Conservation (phyloP, 1,284 basidiomycete genomes). For the Cryptococcus amylolentus region DNA sequence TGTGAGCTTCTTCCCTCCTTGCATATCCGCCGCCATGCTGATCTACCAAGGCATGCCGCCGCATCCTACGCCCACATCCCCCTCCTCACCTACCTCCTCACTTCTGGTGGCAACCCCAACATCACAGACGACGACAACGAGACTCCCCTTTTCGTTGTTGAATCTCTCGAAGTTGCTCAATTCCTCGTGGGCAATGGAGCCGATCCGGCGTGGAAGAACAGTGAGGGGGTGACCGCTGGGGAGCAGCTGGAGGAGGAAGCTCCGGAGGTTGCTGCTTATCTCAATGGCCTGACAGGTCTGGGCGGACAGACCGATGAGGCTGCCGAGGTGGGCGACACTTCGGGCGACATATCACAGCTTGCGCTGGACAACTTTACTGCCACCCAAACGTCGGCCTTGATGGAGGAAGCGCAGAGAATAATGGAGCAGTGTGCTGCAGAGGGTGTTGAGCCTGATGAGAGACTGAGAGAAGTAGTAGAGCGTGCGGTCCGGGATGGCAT, state of each 20-base stretch:
- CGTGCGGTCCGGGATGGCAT: constrained; percentile 40
- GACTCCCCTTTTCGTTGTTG: constrained; percentile 86
- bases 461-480: constrained; percentile 42
- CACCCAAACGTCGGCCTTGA: constrained; percentile 63
- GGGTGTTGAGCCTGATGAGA: constrained; percentile 43
- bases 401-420: constrained; percentile 62
- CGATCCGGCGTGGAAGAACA: constrained; percentile 60
- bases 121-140: constrained; percentile 81
- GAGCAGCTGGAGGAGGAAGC: constrained; percentile 72
- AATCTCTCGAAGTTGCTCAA: constrained; percentile 70
- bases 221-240: constrained; percentile 72
- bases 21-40: not conserved
- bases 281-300: constrained; percentile 56
- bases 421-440: constrained; percentile 43
- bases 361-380: constrained; percentile 66
- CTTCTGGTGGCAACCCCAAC: constrained; percentile 80
- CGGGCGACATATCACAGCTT: constrained; percentile 58
- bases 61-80: constrained; percentile 81
- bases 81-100: constrained; percentile 72
- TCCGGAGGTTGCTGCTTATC: constrained; percentile 68
- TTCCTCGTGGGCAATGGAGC: constrained; percentile 82
- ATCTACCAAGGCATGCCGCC: constrained; percentile 73
- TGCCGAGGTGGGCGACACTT: not conserved
- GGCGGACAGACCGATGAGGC: constrained; percentile 44
- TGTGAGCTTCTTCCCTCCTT: constrained; percentile 53